Base-by-base conservation (phyloP, 2,329 filamentous ascomycete genomes). In the Elsinoe australis region DNA sequence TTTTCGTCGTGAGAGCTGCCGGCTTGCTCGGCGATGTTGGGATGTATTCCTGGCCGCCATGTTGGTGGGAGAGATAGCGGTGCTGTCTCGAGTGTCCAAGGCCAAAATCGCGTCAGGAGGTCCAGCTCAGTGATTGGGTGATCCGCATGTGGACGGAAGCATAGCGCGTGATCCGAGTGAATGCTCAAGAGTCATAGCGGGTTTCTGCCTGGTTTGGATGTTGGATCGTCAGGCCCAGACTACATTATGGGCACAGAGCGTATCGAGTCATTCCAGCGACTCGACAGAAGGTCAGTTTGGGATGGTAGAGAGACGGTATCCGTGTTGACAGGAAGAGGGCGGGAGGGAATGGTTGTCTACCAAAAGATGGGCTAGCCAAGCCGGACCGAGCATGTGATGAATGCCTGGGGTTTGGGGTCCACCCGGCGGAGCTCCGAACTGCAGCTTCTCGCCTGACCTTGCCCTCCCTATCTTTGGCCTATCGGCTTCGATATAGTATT, bases 1-100 rank as follows among this genome's bases (percentile, higher is more conserved):
- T 21, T 36, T 35, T 21, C 31, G 34, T 17, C 36, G 22, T n/a
- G 47, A 41, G 12, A 42, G 47, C 36, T 36, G 24, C 17, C 35
- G 47, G 36, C 47, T 44, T 31, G 39, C 39, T 44, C 39, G 39
- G 39, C 39, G 31, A 24, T 47, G 44, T 47, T 47, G 44, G n/a
- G 32, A 36, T 2, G 45, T 28, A 19, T 19, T 18, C 39, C 32
- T 48, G 33, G 45, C 24, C 4, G 45, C 45, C 45, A 48, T 48
- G n/a, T 22, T 39, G 45, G 33, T 31, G 8, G 33, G 32, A 28
- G 12, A 8, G 14, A n/a, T 18, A 24, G 12, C 14, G 29, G 21
- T 7, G 34, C 12, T 18, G 29, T 12, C 29, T 18, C n/a, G 17
- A 28, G 18, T 17, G 31, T 22, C 14, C 32, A 26, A 26, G 19